Conservation (phyloP, 2,329 filamentous ascomycete genomes). For the Colletotrichum limetticola region DNA sequence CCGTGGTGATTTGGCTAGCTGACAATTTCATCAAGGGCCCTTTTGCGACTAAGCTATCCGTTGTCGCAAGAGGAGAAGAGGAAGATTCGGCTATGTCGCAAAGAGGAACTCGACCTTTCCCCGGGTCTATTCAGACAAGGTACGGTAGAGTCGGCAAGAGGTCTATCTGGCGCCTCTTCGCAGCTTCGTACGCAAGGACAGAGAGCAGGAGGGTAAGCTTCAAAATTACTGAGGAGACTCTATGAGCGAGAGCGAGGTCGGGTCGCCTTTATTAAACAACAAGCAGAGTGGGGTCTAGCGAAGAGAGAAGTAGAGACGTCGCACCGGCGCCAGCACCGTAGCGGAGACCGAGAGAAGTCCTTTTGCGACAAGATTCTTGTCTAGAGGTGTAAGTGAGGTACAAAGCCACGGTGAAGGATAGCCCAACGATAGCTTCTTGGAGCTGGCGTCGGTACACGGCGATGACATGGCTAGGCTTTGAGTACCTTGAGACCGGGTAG, state of each 20-base stretch:
- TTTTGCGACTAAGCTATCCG: not conserved
- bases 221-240: not conserved
- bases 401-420: not conserved
- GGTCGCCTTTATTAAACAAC: conserved; percentile 13
- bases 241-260: not conserved
- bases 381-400: not conserved
- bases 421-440: not conserved
- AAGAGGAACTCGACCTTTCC: not conserved
- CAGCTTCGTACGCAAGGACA: not conserved
- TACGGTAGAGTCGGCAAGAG: not conserved
- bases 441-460: not conserved
- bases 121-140: not conserved
- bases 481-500: not conserved
- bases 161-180: no score
- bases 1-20: not conserved
- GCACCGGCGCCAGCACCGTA: not conserved
- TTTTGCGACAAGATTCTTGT: conserved; percentile 16
- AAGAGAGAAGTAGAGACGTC: not conserved
- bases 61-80: not conserved
- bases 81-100: not conserved
- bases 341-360: conserved; percentile 20
- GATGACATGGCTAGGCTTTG: not conserved
- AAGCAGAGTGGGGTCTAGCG: conserved; percentile 1
- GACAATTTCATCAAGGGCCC: not conserved
- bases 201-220: not conserved